phyloP scores from a whole-genome alignment of 192 early-diverging fungal species.

The Linnemannia schmuckeri region DNA sequence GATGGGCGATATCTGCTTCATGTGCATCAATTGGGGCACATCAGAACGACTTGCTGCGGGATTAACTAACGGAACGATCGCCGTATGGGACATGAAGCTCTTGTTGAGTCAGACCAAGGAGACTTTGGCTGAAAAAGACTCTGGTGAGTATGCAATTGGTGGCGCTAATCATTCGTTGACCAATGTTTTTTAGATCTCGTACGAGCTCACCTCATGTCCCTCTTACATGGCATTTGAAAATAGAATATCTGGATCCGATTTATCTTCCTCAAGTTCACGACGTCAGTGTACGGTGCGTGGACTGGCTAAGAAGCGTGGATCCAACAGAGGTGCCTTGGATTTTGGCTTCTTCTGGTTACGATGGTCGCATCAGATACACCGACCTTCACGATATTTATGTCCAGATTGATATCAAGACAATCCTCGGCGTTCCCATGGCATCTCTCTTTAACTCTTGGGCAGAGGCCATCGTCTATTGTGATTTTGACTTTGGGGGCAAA shows the following conservation, averaged over 20 bases:
- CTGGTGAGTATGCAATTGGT: constrained; percentile 11
- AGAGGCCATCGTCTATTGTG: constrained; percentile 30
- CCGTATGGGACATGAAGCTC: constrained; percentile 41
- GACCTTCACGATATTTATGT: constrained; percentile 25
- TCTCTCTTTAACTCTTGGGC: constrained; percentile 37
- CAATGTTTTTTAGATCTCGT: not conserved
- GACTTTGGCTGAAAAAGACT: constrained; percentile 35
- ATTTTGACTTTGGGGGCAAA: constrained; percentile 41
- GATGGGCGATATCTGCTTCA: constrained; percentile 44
- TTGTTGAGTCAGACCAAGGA: constrained; percentile 41
- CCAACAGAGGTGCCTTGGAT: constrained; percentile 21
- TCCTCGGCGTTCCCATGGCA: constrained; percentile 31
- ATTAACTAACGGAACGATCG: constrained; percentile 34
- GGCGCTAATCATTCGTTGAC: not conserved
- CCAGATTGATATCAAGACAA: constrained; percentile 35
- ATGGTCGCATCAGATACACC: constrained; percentile 40
- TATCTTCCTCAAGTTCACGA: constrained; percentile 49
- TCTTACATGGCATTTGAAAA: not conserved
- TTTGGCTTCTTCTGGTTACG: constrained; percentile 38
- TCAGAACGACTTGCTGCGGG: constrained; percentile 30
- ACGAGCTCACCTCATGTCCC: not conserved
- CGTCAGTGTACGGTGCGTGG: constrained; percentile 37
- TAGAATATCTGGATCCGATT: constrained; percentile 47
- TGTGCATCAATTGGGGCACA: constrained; percentile 51
- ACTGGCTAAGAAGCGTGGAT: constrained; percentile 37